A percentile compares a stretch with the other conserved stretches of the same genome.
These are phyloP conservation scores for Barnettozyma botsteinii DNA, from an alignment of 805 yeast species.

Conservation along the genomic window DNA sequence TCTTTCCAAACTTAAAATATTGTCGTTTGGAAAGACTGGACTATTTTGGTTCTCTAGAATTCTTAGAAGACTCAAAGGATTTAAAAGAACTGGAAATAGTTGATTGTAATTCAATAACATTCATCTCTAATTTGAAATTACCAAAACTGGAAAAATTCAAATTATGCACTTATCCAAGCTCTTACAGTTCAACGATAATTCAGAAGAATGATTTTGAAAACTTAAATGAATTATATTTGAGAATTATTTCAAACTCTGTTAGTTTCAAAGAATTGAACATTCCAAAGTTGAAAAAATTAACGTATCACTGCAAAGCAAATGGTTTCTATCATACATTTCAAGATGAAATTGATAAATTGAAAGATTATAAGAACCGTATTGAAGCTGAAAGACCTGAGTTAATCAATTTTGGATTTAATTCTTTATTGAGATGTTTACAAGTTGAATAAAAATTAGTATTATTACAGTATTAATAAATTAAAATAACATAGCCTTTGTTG, in stretches of 20 bases:
- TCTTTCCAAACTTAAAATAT: background rate
- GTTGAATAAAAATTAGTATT: no score
- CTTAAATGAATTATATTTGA: background rate
- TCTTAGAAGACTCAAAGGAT: background rate
- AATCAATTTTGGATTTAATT: no score
- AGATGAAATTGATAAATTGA: no score
- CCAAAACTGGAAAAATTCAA: background rate
- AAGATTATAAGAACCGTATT: no score
- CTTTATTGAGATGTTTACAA: no score
- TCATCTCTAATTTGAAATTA: background rate
- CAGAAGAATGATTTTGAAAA: background rate
- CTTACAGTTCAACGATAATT: background rate
- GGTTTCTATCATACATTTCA: no score
- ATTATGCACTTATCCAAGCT: background rate
- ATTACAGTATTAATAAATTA: no score
- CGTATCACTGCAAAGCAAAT: background rate
- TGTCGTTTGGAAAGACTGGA: background rate
- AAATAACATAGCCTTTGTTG: no score
- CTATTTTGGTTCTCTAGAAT: background rate
- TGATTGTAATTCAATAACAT: background rate
- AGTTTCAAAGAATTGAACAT: background rate
- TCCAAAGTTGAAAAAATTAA: background rate
- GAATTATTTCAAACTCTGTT: background rate
- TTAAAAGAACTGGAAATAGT: background rate
- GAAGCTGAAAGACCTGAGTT: no score